Base-by-base conservation (phyloP, 441 rosid species). In the Brassica hybrid region DNA sequence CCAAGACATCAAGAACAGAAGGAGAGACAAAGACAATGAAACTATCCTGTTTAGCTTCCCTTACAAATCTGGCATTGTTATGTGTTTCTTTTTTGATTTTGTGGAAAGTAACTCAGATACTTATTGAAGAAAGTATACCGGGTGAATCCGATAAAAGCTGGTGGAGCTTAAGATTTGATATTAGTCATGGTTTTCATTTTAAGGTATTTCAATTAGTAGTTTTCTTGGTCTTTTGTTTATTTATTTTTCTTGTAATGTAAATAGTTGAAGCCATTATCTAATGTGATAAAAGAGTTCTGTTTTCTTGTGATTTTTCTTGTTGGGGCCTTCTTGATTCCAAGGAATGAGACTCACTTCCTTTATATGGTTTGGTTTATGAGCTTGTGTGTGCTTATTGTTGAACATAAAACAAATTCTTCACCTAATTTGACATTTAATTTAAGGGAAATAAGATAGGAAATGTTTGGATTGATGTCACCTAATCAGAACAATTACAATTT, bases 1-100 rank as follows among this genome's bases (percentile, higher is more conserved):
- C 91, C 95, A 61, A 84, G 95, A 84, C 82, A 76, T 76, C 89
- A 84, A 74, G 87, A 85, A 9, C 74, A 86, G 75, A n/a, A n/a
- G n/a, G 86, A 77, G 18, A n/a, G 88, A 86, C 75, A 87, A n/a
- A n/a, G 81, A 84, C 89, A 75, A 78, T 85, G 43, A 86, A 84
- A 80, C 82, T 85, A 85, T 45, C 86, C 85, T 8, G 74, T 88
- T 72, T 89, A 90, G 76, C 69, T 12, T 64, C 38, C 7, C 32
- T 38, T 45, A 5, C 60, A 54, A 63, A 36, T 52, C 45, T 69
- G 45, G 56, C 41, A 62, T 36, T 34, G 70, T 52, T 36, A 73
- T 71, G 38, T 61, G 9, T 54, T 38, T 38, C 45, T 56, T 65
- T 52, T 64, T 3, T 41, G 7, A 10, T 48, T 25, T 56, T 50